Evolutionary conservation across 768 basidiomycete species (phyloP).

Genomic region (Cubamyces sp.): DNA sequence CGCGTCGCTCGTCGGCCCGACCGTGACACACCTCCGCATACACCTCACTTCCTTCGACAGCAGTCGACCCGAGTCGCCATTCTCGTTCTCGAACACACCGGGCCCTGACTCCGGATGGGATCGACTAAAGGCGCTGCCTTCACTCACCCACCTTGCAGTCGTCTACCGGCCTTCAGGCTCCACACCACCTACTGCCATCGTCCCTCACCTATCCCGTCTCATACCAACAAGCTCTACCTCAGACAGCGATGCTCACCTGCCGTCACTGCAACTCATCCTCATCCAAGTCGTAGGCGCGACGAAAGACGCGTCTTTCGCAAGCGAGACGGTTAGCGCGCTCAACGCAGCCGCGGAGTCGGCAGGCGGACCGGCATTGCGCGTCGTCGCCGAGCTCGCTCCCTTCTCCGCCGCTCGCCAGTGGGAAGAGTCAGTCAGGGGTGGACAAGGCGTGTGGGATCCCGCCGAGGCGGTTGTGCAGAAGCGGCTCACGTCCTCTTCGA

Average conservation of each 20-base stretch:
- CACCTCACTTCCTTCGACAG: conserved; percentile 34
- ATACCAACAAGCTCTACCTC: conserved; percentile 7
- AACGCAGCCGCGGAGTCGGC: conserved; percentile 27
- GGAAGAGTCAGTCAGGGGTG: conserved; percentile 33
- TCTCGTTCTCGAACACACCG: conserved; percentile 15
- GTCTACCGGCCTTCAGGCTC: conserved; percentile 30
- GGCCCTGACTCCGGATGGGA: conserved; percentile 27
- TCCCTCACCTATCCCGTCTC: conserved; percentile 26
- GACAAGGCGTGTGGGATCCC: conserved; percentile 31
- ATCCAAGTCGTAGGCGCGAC: conserved; percentile 32
- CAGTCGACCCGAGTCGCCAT: conserved; percentile 22
- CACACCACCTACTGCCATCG: conserved; percentile 19
- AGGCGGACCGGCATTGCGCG: conserved; percentile 28
- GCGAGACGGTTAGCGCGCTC: conserved; percentile 25
- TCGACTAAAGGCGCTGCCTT: conserved; percentile 31
- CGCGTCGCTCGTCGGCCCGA: conserved; percentile 34
- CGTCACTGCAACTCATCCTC: conserved; percentile 29
- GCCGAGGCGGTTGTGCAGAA: conserved; percentile 32
- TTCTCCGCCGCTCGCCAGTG: conserved; percentile 34
- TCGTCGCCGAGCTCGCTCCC: conserved; percentile 36
- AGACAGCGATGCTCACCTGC: conserved; percentile 5
- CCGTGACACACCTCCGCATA: conserved; percentile 40
- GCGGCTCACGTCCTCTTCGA: conserved; percentile 8
- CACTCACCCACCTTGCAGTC: conserved; percentile 39
- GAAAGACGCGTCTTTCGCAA: conserved; percentile 17